Percentiles rank a stretch among this genome's conserved stretches.
Evolutionary conservation across 495 filamentous ascomycete genomes (phyloP).

Genomic region (Aspergillus leporis): DNA sequence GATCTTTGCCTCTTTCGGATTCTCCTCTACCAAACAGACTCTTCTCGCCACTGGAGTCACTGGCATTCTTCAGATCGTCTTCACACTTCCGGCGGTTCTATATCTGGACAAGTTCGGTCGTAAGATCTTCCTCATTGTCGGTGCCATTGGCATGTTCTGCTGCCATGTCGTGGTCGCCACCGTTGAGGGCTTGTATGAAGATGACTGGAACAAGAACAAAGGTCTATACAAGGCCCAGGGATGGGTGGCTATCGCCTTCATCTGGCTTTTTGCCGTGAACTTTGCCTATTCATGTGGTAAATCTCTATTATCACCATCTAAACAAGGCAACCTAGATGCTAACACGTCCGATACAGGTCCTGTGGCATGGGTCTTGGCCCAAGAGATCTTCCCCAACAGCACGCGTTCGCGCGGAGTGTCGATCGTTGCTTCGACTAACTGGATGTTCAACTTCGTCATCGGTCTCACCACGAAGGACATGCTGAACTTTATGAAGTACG

Average conservation of each 20-base stretch:
- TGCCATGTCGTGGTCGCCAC: conserved; percentile 52
- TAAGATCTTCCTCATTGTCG: conserved; percentile 66
- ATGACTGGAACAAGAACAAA: conserved; percentile 22
- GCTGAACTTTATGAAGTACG: conserved; percentile 33
- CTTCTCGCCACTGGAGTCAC: conserved; percentile 68
- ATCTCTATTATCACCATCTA: neutral
- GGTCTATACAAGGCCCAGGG: conserved; percentile 27
- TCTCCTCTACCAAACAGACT: conserved; percentile 48
- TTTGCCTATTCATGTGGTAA: conserved; percentile 49
- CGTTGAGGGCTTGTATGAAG: conserved; percentile 39
- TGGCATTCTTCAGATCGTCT: conserved; percentile 71
- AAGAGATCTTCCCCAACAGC: conserved; percentile 47
- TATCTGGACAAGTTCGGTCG: conserved; percentile 73
- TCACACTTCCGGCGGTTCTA: conserved; percentile 63
- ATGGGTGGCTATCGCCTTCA: conserved; percentile 46
- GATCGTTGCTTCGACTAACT: conserved; percentile 43
- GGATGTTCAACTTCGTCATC: conserved; percentile 49
- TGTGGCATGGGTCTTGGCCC: conserved; percentile 46
- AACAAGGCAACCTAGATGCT: too few relatives aligned
- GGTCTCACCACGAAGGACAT: conserved; percentile 42
- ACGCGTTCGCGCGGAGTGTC: conserved; percentile 50
- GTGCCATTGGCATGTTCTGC: conserved; percentile 68
- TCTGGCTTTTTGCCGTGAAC: conserved; percentile 46
- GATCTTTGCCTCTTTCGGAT: conserved; percentile 31
- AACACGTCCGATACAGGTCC: conserved; percentile 20